phyloP scores from a whole-genome alignment of 805 yeast genomes.

The Nakazawaea ishiwadae region DNA sequence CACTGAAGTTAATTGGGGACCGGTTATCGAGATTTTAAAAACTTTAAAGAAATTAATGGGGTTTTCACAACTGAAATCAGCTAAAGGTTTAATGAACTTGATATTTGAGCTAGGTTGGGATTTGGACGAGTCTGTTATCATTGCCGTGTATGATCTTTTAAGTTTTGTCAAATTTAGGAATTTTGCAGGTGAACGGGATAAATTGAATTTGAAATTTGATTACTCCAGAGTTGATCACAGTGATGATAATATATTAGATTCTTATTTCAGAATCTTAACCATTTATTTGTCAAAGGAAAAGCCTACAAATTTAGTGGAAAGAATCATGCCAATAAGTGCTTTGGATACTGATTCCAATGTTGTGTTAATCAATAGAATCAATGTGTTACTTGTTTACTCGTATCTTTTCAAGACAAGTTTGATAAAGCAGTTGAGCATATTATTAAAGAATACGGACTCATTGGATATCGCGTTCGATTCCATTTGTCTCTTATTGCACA shows the following conservation, averaged over 20 bases:
- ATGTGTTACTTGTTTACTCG: conserved; percentile 24
- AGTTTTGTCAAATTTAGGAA: conserved; percentile 2
- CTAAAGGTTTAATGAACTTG: neutral
- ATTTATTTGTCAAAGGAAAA: conserved; percentile 18
- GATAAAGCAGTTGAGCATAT: conserved; percentile 7
- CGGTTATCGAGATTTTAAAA: neutral
- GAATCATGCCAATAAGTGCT: conserved; percentile 28
- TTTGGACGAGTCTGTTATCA: conserved; percentile 4
- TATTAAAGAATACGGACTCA: neutral
- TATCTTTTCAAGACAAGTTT: conserved; percentile 25
- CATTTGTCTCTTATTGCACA: neutral
- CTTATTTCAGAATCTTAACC: conserved; percentile 25
- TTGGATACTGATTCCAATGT: conserved; percentile 15
- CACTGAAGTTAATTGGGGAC: conserved; percentile 2
- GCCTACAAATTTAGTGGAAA: conserved; percentile 22
- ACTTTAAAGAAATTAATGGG: conserved; percentile 1
- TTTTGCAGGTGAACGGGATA: conserved; percentile 1
- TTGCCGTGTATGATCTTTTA: conserved; percentile 1
- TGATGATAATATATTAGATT: conserved; percentile 26
- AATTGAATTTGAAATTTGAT: conserved; percentile 1
- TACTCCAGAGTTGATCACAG: conserved; percentile 15
- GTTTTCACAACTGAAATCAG: neutral
- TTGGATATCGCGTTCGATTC: conserved; percentile 3
- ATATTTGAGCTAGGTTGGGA: conserved; percentile 3
- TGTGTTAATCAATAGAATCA: conserved; percentile 24